Evolutionary conservation across 352 stramenopile genomes (phyloP).

Genomic region (Blastocystis sp.): DNA sequence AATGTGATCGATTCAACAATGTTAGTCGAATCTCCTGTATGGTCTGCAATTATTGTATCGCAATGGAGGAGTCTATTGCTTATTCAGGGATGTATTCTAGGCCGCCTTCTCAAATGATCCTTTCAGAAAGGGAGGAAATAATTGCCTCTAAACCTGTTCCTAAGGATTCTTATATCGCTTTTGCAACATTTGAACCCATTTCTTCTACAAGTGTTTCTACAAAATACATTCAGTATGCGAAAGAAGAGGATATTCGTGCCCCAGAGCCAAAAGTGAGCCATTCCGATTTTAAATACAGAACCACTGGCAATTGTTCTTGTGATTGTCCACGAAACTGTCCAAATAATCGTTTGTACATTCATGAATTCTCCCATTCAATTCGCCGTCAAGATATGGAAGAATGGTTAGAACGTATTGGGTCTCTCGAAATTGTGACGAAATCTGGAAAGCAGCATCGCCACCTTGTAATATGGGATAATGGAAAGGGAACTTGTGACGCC

Average conservation of each 20-base stretch:
- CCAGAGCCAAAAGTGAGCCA: background rate
- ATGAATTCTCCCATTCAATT: background rate
- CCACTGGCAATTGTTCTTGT: background rate
- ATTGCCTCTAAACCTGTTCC: background rate
- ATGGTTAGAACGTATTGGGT: background rate
- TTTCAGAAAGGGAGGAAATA: background rate
- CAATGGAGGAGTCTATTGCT: background rate
- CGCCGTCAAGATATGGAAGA: background rate
- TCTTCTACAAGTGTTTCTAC: background rate
- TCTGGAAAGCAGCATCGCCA: background rate
- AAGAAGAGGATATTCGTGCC: background rate
- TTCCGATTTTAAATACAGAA: background rate
- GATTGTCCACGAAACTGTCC: background rate
- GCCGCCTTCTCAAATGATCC: too few species aligned
- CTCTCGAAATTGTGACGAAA: background rate
- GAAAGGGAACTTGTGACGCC: background rate
- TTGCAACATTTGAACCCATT: background rate
- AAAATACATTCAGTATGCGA: background rate
- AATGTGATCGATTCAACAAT: background rate
- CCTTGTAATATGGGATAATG: background rate
- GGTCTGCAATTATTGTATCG: background rate
- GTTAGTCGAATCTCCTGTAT: background rate
- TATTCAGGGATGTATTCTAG: background rate
- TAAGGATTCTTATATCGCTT: background rate
- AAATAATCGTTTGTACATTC: background rate